Evolutionary conservation across 805 yeast genomes (phyloP).

Genomic region (Kuraishia piskuri): DNA sequence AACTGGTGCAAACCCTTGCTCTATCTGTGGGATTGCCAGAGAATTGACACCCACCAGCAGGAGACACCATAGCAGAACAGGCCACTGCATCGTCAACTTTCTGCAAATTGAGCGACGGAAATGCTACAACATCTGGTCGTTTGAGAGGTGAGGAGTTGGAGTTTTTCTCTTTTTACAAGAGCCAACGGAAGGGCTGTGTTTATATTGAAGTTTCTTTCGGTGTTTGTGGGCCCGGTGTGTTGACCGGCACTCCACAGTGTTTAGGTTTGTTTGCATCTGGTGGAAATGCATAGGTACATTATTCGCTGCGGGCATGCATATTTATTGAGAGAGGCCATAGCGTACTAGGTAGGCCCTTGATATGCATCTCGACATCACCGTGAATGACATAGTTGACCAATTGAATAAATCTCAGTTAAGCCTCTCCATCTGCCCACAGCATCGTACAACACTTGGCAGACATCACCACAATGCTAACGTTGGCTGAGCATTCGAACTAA

Average conservation of each 20-base stretch:
- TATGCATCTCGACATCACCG: neutral
- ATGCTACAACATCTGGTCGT: neutral
- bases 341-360: too few species aligned
- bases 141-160: too few species aligned
- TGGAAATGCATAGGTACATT: neutral
- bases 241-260: neutral
- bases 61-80: neutral
- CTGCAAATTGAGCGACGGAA: neutral
- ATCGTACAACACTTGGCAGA: neutral
- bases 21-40: neutral
- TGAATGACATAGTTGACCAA: neutral
- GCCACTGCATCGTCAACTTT: neutral
- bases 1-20: neutral
- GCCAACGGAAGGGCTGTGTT: neutral
- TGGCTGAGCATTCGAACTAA: neutral
- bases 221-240: too few species aligned
- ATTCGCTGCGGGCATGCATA: neutral
- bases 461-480: neutral
- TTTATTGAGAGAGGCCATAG: too few species aligned
- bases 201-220: too few species aligned
- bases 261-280: neutral
- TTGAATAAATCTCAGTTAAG: too few species aligned
- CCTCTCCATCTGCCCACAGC: neutral
- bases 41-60: neutral
- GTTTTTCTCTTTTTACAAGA: too few species aligned